Evolutionary conservation across 768 basidiomycete species (phyloP), one percentile per base, ranked within the genome.

Genomic region (Termitomyces sp.): DNA sequence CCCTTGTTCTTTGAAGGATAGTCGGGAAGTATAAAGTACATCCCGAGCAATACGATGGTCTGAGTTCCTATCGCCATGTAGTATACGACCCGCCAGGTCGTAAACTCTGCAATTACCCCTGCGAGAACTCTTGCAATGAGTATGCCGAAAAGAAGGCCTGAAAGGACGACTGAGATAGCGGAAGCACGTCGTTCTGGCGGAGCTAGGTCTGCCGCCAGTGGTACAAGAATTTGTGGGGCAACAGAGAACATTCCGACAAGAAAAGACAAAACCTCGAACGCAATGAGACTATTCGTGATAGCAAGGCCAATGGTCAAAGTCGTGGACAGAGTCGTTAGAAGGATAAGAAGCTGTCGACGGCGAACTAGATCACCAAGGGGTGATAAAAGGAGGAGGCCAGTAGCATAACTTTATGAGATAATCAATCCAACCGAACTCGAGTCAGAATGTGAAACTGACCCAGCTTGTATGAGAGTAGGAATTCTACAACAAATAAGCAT

Each of bases 341-440:
- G 57, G 23, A 95, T 73, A 21, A 89, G 77, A 0, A 96, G 75
- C 44, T 82, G 85, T n/a, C 92, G 77, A 32, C 94, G 74, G n/a
- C 88, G 86, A 32, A 92, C 79, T 28, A 94, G 77, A 66, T 96
- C 92, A 7, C 94, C 92, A 0, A 92, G 75, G 0, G 94, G 93
- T 1, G 88, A 81, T 55, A 95, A 81, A 40, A 94, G 69, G 5
- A 94, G 67, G 10, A 93, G 76, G 0, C 91, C 91, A 9, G 73
- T 73, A 1, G 86, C 88, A 68, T 91, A 92, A 47, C 89, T 86
- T 59, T 16, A 25, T 19, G 21, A 42, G 5, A 35, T 45, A 10
- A 27, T 54, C 19, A 39, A 45, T 30, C 19, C 21, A 34, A 10
- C 21, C 3, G 14, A 51, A 47, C 27, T 47, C 50, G 25, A 23